These are phyloP conservation scores for Viola pubescens DNA, from an alignment of 441 rosid species.

Conservation along the genomic window DNA sequence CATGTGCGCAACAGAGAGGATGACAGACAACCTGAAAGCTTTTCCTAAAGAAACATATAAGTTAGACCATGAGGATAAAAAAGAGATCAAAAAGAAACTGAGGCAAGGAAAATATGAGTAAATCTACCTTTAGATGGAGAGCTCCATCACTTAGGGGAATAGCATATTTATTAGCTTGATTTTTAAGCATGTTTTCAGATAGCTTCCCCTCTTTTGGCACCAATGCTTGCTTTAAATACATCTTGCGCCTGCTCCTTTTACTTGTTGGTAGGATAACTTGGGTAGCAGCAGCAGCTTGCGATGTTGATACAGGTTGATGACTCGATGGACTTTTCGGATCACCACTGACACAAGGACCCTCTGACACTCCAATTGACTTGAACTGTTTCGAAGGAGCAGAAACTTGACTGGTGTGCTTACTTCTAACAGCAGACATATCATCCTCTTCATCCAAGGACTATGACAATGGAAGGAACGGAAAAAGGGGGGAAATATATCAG, in stretches of 20 bases:
- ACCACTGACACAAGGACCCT: constrained; percentile 28
- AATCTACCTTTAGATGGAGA: constrained; percentile 39
- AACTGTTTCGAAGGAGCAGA: constrained; percentile 41
- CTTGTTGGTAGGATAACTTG: constrained; percentile 34
- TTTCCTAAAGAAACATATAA: constrained; percentile 46
- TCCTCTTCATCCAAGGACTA: constrained; percentile 51
- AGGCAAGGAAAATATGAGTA: constrained; percentile 11
- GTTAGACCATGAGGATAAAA: constrained; percentile 3
- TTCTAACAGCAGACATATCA: constrained; percentile 29
- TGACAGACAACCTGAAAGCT: constrained; percentile 60
- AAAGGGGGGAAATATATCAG: constrained; percentile 7
- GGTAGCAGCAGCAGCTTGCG: constrained; percentile 36
- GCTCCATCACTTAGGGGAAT: constrained; percentile 27
- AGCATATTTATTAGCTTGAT: constrained; percentile 24
- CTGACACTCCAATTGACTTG: constrained; percentile 35
- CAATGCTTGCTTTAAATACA: constrained; percentile 37
- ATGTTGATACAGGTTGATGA: constrained; percentile 29
- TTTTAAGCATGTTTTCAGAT: constrained; percentile 33
- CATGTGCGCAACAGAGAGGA: constrained; percentile 58
- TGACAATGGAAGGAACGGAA: constrained; percentile 11
- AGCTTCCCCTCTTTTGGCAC: constrained; percentile 29
- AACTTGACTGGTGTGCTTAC: constrained; percentile 37
- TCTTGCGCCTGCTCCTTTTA: constrained; percentile 63
- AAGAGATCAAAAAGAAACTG: not conserved
- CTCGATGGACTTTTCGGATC: constrained; percentile 35